Conservation (phyloP, 2,329 filamentous ascomycete genomes). For the Pseudogymnoascus sp. region DNA sequence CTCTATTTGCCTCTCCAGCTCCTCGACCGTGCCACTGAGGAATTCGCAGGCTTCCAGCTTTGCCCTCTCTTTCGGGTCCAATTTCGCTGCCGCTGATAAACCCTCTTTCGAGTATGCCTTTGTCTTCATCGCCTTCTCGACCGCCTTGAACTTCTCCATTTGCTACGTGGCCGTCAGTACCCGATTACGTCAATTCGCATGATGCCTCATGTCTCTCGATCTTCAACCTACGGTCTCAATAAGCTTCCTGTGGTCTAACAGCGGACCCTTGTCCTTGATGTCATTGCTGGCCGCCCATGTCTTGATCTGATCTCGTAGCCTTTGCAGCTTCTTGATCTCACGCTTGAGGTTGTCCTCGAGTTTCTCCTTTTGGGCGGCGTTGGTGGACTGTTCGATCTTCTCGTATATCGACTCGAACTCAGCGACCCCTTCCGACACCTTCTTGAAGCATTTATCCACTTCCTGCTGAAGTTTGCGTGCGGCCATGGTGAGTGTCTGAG, state of each 20-base stretch:
- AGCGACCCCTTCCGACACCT: constrained; percentile 84
- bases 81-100: constrained; percentile 78
- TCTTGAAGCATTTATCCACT: constrained; percentile 99
- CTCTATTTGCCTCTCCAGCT: constrained; percentile 91
- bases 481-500: constrained; percentile 59
- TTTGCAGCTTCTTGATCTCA: constrained; percentile 99
- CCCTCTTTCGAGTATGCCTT: constrained; percentile 99
- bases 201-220: constrained; percentile 10
- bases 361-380: constrained; percentile 95
- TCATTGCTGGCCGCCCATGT: constrained; percentile 98
- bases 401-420: constrained; percentile 95
- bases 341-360: constrained; percentile 96
- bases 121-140: constrained; percentile 99
- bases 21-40: constrained; percentile 77
- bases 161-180: constrained; percentile 48
- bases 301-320: constrained; percentile 97
- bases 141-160: constrained; percentile 99
- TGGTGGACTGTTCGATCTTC: constrained; percentile 89
- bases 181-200: constrained; percentile 4
- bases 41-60: constrained; percentile 86
- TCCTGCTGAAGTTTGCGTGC: constrained; percentile 95
- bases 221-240: constrained; percentile 77
- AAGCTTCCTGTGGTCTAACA: constrained; percentile 87
- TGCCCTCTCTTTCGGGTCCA: constrained; percentile 96
- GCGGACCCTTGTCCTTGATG: constrained; percentile 97